Percentiles rank a stretch among this genome's conserved stretches.
These are phyloP conservation scores for Colletotrichum sp. DNA, from an alignment of 2,329 filamentous ascomycete genomes.

Conservation along the genomic window DNA sequence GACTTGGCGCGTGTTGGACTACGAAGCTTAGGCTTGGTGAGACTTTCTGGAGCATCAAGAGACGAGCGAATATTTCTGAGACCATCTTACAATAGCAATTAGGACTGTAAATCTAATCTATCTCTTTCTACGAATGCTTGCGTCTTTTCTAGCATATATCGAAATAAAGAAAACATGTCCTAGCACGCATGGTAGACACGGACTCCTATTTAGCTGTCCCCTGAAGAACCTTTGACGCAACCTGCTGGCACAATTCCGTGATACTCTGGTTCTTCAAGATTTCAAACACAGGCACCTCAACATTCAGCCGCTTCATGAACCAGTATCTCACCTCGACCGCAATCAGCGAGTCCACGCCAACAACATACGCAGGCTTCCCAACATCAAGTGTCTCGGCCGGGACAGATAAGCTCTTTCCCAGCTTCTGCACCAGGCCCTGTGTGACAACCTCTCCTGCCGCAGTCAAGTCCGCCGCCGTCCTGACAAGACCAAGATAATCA, in stretches of 20 bases:
- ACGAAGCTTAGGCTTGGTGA: not conserved
- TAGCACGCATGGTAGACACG: not conserved
- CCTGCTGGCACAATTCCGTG: not conserved
- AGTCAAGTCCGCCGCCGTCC: not conserved
- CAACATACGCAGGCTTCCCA: not conserved
- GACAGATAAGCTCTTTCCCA: not conserved
- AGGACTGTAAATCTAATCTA: too few relatives aligned
- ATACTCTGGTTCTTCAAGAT: not conserved
- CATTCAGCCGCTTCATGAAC: not conserved
- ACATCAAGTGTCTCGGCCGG: not conserved
- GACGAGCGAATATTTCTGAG: not conserved
- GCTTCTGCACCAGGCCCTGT: not conserved
- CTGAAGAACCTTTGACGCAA: not conserved
- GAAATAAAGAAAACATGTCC: not conserved
- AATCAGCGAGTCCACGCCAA: slow-evolving; percentile 2
- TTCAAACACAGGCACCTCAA: not conserved
- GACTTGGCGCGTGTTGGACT: not conserved
- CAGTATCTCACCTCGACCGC: slow-evolving; percentile 2
- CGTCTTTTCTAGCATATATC: not conserved
- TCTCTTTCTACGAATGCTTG: not conserved
- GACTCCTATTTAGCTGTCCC: not conserved
- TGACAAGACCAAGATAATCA: not conserved
- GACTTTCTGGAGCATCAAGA: not conserved
- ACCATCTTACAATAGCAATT: too few relatives aligned
- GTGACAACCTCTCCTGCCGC: not conserved